These are phyloP conservation scores for Penicillium pulvis DNA, from an alignment of 495 filamentous ascomycete species.

Conservation along the genomic window DNA sequence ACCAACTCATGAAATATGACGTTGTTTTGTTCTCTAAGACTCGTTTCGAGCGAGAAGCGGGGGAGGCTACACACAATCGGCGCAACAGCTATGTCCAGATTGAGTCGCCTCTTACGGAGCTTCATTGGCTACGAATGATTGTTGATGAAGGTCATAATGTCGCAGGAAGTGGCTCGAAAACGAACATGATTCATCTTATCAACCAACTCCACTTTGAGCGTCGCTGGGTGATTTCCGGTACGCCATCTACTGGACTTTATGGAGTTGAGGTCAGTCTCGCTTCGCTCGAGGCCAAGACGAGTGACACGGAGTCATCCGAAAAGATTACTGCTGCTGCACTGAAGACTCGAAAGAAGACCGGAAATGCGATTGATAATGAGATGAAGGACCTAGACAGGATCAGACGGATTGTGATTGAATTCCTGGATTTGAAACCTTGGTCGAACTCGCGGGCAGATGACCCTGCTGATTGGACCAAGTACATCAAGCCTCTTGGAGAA, in stretches of 20 bases:
- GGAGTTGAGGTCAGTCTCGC: conserved; percentile 69
- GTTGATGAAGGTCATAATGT: conserved; percentile 91
- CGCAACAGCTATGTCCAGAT: conserved; percentile 33
- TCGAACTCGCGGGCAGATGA: conserved; percentile 51
- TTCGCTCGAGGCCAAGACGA: conserved; percentile 45
- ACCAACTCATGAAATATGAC: conserved; percentile 69
- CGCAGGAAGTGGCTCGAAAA: conserved; percentile 58
- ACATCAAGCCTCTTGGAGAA: conserved; percentile 66
- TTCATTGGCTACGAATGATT: conserved; percentile 85
- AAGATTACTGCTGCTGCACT: conserved; percentile 32
- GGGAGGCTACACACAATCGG: conserved; percentile 34
- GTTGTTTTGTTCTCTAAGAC: conserved; percentile 75
- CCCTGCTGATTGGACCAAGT: conserved; percentile 67
- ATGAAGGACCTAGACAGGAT: conserved; percentile 74
- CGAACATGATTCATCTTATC: conserved; percentile 66
- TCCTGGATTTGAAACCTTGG: conserved; percentile 80
- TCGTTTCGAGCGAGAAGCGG: conserved; percentile 67
- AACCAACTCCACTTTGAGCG: conserved; percentile 69
- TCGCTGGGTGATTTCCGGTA: conserved; percentile 90
- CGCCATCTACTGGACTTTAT: conserved; percentile 78
- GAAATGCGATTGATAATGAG: conserved; percentile 53
- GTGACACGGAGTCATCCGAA: conserved; percentile 38
- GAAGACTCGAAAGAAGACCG: conserved; percentile 39
- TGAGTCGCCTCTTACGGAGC: conserved; percentile 63
- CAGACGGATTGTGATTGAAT: conserved; percentile 67